Conservation (phyloP, 108 stramenopile genomes). For the Asterionellopsis glacialis region DNA sequence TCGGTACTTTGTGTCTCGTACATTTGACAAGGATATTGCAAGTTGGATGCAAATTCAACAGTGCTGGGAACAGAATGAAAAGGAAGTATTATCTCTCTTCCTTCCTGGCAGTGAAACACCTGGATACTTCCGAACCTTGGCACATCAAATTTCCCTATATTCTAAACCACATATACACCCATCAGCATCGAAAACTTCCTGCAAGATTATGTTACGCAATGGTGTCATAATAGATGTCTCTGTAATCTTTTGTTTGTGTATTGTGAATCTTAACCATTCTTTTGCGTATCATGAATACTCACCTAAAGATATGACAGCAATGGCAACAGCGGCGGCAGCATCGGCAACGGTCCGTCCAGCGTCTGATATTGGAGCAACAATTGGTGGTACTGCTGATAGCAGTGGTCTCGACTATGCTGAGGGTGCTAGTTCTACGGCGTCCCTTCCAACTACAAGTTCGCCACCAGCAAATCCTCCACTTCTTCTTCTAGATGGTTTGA, state of each 20-base stretch:
- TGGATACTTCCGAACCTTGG: neutral
- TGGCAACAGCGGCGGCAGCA: neutral
- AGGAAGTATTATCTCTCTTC: constrained; percentile 9
- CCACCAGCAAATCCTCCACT: too few species aligned
- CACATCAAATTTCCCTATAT: constrained; percentile 6
- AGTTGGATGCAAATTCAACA: constrained; percentile 4
- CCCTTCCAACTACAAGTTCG: too few species aligned
- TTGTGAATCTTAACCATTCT: neutral
- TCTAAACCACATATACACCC: neutral
- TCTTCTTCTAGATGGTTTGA: too few species aligned
- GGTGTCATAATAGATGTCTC: neutral
- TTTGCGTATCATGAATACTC: neutral
- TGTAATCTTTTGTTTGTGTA: neutral
- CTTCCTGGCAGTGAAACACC: neutral
- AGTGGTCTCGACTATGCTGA: too few species aligned
- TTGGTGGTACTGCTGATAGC: too few species aligned
- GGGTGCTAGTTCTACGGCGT: too few species aligned
- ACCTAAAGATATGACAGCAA: neutral
- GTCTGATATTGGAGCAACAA: too few species aligned
- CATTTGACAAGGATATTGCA: constrained; percentile 32
- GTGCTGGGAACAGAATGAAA: constrained; percentile 6
- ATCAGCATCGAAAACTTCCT: neutral
- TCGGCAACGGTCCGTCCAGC: too few species aligned
- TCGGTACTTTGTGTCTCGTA: constrained; percentile 31
- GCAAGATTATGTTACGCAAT: neutral